Conservation (phyloP, 495 filamentous ascomycete species). For the Penicillium goetzii region DNA sequence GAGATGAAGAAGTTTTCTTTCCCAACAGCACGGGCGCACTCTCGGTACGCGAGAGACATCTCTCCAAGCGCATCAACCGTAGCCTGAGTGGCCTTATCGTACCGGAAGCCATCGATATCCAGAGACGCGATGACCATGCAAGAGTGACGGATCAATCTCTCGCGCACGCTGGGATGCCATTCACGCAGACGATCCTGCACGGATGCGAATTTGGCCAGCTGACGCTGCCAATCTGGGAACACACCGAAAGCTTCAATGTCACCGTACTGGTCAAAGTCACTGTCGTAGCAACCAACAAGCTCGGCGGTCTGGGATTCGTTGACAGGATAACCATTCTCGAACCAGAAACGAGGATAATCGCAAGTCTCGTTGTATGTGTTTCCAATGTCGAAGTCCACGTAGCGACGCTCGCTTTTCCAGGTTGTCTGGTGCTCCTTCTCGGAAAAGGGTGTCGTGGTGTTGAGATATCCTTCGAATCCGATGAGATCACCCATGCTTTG, state of each 20-base stretch:
- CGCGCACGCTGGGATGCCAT: conserved; percentile 62
- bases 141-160: conserved; percentile 64
- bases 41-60: conserved; percentile 55
- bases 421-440: conserved; percentile 56
- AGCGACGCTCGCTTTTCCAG: conserved; percentile 61
- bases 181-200: conserved; percentile 77
- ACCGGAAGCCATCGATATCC: conserved; percentile 70
- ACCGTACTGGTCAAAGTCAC: conserved; percentile 73
- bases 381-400: conserved; percentile 64
- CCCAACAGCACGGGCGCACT: conserved; percentile 57
- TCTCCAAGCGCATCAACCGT: conserved; percentile 65
- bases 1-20: conserved; percentile 69
- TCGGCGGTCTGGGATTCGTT: conserved; percentile 44
- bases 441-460: conserved; percentile 63
- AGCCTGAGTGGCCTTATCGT: conserved; percentile 68
- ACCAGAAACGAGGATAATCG: conserved; percentile 69
- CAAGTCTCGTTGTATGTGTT: conserved; percentile 62
- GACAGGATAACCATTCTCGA: conserved; percentile 60
- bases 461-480: conserved; percentile 68
- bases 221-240: conserved; percentile 67
- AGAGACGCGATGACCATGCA: conserved; percentile 65
- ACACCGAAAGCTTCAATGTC: conserved; percentile 71
- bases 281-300: conserved; percentile 65
- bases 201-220: conserved; percentile 73
- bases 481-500: conserved; percentile 66